Evolutionary conservation across 352 stramenopile genomes (phyloP), one percentile per base, ranked within the genome.

Genomic region (Saprolegnia parasitica): DNA sequence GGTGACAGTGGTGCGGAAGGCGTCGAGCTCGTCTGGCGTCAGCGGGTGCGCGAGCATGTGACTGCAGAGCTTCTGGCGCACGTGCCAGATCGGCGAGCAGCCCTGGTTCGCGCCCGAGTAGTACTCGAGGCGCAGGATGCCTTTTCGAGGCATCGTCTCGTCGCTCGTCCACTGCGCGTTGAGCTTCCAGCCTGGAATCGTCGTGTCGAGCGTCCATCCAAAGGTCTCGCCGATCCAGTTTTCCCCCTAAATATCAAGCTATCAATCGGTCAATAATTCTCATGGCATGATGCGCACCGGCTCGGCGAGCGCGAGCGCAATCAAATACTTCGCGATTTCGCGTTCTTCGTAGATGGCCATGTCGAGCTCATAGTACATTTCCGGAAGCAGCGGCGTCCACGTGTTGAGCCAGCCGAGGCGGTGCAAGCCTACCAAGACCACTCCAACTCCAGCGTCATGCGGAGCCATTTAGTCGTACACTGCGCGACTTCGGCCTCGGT

Each of bases 81-180:
- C 42, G 13, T 15, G 18, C 42, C 42, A 49, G 42, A 49, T 49
- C 42, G 42, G 42, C 18, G 42, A 49, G 42, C 83, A 91, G 32
- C 83, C 83, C 24, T 87, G 84, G 65, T 91, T 81, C 0, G 78
- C 80, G 0, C 83, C 83, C 1, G 83, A 91, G 68, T 89, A 91
- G 47, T 91, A 91, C 66, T 87, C 81, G 49, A 91, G 76, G 40
- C 74, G 82, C 32, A 91, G 64, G 62, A 77, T 84, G 13, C 83
- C 83, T 77, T 89, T 90, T 46, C 89, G 80, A 5, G 81, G 80
- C 61, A 89, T 88, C 5, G 80, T 81, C 18, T 80, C 81, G 62
- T 91, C 83, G 67, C 88, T 90, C 50, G 88, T 76, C 83, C 83
- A 91, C 57, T 79, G 87, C 52, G 84, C 72, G 50, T 89, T 89